A percentile compares a stretch with the other conserved stretches of the same genome.
These are phyloP conservation scores for Adansonia gregorii DNA, from an alignment of 441 rosid species.

Conservation along the genomic window DNA sequence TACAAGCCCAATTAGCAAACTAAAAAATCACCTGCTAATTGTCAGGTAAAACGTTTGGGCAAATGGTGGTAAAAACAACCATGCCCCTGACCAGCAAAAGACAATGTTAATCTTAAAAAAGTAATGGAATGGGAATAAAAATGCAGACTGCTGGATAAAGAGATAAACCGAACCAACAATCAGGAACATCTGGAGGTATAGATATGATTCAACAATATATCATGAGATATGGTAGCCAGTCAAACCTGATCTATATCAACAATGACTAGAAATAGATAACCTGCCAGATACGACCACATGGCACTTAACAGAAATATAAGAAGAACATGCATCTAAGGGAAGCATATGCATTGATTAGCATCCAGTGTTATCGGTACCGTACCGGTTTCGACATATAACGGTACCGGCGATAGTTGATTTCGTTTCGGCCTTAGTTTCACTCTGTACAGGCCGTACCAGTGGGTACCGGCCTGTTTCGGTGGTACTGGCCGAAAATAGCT, in stretches of 20 bases:
- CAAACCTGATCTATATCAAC: neutral
- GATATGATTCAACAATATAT: neutral
- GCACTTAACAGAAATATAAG: neutral
- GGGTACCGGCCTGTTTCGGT: too few relatives aligned
- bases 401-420: too few relatives aligned
- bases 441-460: too few relatives aligned
- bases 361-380: too few relatives aligned
- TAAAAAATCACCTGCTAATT: neutral
- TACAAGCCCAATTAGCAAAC: neutral
- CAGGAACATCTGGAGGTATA: neutral
- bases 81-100: neutral
- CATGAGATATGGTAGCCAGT: neutral
- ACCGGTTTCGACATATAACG: too few relatives aligned
- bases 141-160: slow-evolving; percentile 11
- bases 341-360: neutral
- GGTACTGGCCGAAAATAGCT: too few relatives aligned
- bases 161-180: neutral
- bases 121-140: neutral
- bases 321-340: neutral
- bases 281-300: too few relatives aligned
- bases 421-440: too few relatives aligned
- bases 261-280: neutral
- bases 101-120: neutral
- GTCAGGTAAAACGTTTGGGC: neutral
- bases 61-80: neutral